Conservation (phyloP, 306 rosid genomes). For the Erythrophleum fordii region DNA sequence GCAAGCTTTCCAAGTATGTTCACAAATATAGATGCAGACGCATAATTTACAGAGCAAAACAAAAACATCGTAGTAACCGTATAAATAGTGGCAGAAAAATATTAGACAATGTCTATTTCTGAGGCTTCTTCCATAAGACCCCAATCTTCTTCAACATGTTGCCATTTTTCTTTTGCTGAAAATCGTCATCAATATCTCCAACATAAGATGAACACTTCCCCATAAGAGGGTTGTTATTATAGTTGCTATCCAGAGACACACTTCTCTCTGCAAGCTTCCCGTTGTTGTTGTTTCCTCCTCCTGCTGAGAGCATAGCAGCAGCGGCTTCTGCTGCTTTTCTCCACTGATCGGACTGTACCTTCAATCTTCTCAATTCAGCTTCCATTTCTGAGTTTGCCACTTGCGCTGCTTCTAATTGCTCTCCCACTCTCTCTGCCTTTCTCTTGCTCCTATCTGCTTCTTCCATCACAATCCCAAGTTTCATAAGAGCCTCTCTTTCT, state of each 20-base stretch:
- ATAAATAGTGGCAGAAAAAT: conserved; percentile 7
- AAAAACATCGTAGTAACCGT: conserved; percentile 24
- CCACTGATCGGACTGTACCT: conserved; percentile 96
- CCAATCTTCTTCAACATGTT: conserved; percentile 97
- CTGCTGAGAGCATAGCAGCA: conserved; percentile 86
- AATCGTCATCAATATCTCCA: conserved; percentile 76
- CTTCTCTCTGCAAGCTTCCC: conserved; percentile 81
- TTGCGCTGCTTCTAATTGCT: conserved; percentile 85
- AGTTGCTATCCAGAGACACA: conserved; percentile 73
- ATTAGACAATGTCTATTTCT: conserved; percentile 52
- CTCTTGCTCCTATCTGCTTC: conserved; percentile 73
- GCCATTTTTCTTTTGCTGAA: conserved; percentile 88
- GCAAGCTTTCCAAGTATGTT: conserved; percentile 14
- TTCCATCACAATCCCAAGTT: conserved; percentile 77
- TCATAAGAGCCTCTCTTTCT: conserved; percentile 60
- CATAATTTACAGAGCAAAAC: conserved; percentile 42
- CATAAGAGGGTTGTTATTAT: conserved; percentile 36
- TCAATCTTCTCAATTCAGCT: conserved; percentile 76
- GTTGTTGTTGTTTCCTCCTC: conserved; percentile 50
- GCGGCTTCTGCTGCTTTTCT: conserved; percentile 99
- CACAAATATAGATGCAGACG: conserved; percentile 30
- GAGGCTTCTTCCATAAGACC: conserved; percentile 96
- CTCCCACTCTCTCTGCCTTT: conserved; percentile 70
- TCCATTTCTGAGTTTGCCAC: conserved; percentile 76
- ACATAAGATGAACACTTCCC: conserved; percentile 65